A percentile compares a stretch with the other conserved stretches of the same genome.
These are phyloP conservation scores for Pseudodiploospora longispora DNA, from an alignment of 2,329 filamentous ascomycete species.

Conservation along the genomic window DNA sequence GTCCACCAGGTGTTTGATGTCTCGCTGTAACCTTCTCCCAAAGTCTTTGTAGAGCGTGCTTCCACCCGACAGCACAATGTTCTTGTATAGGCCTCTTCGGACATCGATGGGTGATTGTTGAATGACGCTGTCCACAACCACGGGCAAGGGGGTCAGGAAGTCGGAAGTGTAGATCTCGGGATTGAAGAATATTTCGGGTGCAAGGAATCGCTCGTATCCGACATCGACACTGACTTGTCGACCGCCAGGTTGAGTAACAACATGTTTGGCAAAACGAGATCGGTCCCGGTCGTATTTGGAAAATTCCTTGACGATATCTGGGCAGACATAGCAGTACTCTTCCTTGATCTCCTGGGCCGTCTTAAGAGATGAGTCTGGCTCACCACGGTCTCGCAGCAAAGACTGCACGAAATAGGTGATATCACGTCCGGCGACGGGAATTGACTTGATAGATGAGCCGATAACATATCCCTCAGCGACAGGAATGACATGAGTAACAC, in stretches of 20 bases:
- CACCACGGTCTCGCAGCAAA: constrained; percentile 87
- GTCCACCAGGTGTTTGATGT: constrained; percentile 94
- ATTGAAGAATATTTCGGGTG: constrained; percentile 99
- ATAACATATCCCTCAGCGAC: constrained; percentile 99
- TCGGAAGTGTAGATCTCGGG: constrained; percentile 99
- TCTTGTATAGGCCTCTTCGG: constrained; percentile 95
- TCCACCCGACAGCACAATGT: constrained; percentile 95
- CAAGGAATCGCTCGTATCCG: constrained; percentile 95
- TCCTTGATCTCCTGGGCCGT: constrained; percentile 98
- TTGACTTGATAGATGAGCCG: constrained; percentile 97
- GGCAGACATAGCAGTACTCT: constrained; percentile 96
- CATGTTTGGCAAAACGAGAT: constrained; percentile 83
- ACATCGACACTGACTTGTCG: constrained; percentile 81
- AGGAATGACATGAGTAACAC: constrained; percentile 97
- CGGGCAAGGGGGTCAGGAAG: constrained; percentile 90
- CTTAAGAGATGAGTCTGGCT: constrained; percentile 94
- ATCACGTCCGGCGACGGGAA: constrained; percentile 94
- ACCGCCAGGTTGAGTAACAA: constrained; percentile 77
- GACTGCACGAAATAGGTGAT: constrained; percentile 99
- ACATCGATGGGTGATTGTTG: constrained; percentile 98
- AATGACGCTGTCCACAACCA: constrained; percentile 92
- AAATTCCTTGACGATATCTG: constrained; percentile 98
- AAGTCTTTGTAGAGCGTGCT: constrained; percentile 99
- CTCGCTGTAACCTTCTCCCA: constrained; percentile 86
- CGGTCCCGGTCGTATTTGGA: constrained; percentile 88